phyloP scores from a whole-genome alignment of 805 yeast genomes.

The Cyberlindnera samutprakarnensis region DNA sequence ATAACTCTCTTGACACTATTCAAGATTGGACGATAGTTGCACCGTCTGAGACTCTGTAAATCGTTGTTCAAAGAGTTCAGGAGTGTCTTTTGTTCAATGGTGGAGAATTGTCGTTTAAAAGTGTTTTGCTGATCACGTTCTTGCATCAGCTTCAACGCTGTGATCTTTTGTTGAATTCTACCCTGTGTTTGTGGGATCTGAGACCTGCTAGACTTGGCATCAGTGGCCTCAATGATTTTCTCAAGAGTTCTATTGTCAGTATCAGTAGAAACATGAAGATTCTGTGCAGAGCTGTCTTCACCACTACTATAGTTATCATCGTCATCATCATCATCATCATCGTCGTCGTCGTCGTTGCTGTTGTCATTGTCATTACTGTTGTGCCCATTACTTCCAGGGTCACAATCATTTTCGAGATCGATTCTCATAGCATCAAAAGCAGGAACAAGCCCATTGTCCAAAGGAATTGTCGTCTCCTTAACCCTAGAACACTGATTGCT shows the following conservation, averaged over 20 bases:
- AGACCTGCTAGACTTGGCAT: neutral
- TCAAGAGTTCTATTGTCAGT: no score
- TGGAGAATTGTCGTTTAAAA: constrained; percentile 6
- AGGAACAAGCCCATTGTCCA: constrained; percentile 19
- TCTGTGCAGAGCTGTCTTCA: no score
- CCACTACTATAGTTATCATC: no score
- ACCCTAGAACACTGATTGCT: no score
- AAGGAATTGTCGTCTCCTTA: no score
- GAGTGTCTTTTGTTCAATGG: constrained; percentile 17
- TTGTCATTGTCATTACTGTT: no score
- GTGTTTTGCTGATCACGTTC: constrained; percentile 6
- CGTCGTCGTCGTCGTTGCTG: no score
- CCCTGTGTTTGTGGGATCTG: constrained; percentile 5
- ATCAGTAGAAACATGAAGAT: no score
- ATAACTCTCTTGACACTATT: constrained; percentile 7
- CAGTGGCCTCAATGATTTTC: no score
- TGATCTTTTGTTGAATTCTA: constrained; percentile 19
- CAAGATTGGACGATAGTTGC: constrained; percentile 13
- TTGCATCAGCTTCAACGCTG: constrained; percentile 12
- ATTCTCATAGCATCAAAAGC: constrained; percentile 20
- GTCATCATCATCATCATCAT: no score
- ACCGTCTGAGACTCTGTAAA: constrained; percentile 13
- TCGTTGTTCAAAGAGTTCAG: constrained; percentile 19
- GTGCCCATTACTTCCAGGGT: no score
- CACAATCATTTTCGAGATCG: constrained; percentile 12